phyloP scores from a whole-genome alignment of 441 rosid species.

The Jatropha podagrica region DNA sequence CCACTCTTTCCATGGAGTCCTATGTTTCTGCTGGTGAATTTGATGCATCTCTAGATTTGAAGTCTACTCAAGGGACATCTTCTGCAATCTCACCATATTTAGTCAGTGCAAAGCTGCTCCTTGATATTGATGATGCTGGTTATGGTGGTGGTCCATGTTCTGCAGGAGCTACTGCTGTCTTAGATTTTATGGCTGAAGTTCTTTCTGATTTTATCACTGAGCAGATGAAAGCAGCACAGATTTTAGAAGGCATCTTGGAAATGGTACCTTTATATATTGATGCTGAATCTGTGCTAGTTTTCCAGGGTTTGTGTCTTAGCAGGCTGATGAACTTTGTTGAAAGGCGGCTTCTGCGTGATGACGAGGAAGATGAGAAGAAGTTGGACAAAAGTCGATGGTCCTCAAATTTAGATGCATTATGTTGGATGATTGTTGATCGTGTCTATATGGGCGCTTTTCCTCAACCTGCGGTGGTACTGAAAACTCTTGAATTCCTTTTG shows the following conservation, averaged over 20 bases:
- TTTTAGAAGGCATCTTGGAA: slow-evolving; percentile 79
- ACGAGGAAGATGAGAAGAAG: slow-evolving; percentile 96
- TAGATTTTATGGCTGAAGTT: slow-evolving; percentile 95
- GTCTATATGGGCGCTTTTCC: slow-evolving; percentile 98
- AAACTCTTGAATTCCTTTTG: slow-evolving; percentile 88
- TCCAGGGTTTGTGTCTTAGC: slow-evolving; percentile 91
- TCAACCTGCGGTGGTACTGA: slow-evolving; percentile 80
- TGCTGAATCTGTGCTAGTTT: slow-evolving; percentile 78
- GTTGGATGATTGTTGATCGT: slow-evolving; percentile 99
- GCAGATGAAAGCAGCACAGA: slow-evolving; percentile 82
- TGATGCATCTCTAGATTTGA: slow-evolving; percentile 66
- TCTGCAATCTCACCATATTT: slow-evolving; percentile 51
- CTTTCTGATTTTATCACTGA: slow-evolving; percentile 90
- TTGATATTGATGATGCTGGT: slow-evolving; percentile 85
- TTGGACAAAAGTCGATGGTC: slow-evolving; percentile 96
- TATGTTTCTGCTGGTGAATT: slow-evolving; percentile 58
- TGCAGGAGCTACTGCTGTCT: slow-evolving; percentile 91
- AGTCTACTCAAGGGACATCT: slow-evolving; percentile 55
- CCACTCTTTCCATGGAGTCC: slow-evolving; percentile 71
- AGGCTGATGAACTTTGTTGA: slow-evolving; percentile 97
- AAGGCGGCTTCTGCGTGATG: slow-evolving; percentile 98
- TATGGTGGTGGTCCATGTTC: slow-evolving; percentile 98
- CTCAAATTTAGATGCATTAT: slow-evolving; percentile 85
- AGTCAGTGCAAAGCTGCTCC: slow-evolving; percentile 68
- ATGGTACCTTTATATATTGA: slow-evolving; percentile 80